phyloP scores from a whole-genome alignment of 31 red algal genomes.

The Endocladia muricata region DNA sequence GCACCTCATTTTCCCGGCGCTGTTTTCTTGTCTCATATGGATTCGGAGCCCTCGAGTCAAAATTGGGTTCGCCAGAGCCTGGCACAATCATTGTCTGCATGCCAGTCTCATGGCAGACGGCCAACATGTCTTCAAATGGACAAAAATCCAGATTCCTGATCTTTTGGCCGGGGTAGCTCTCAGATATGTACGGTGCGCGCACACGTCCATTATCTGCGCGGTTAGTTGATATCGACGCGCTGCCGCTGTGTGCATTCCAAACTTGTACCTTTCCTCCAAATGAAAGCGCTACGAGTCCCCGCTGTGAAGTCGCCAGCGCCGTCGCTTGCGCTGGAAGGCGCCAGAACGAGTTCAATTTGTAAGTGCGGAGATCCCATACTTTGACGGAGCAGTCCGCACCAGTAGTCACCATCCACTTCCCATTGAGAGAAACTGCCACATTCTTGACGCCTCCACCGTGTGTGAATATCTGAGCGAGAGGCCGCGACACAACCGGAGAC shows the following conservation, averaged over 20 bases:
- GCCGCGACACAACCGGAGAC: slow-evolving; percentile 55
- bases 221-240: too few relatives aligned
- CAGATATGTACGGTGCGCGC: slow-evolving; percentile 61
- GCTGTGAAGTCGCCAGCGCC: slow-evolving; percentile 51
- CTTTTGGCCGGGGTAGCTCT: slow-evolving; percentile 38
- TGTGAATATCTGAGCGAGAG: slow-evolving; percentile 72
- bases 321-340: slow-evolving; percentile 21
- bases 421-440: slow-evolving; percentile 56
- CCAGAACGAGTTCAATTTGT: slow-evolving; percentile 24
- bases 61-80: slow-evolving; percentile 75
- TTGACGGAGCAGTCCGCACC: slow-evolving; percentile 62
- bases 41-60: slow-evolving; percentile 75
- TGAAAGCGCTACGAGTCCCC: slow-evolving; percentile 59
- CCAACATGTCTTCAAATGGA: slow-evolving; percentile 90
- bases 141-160: slow-evolving; percentile 68
- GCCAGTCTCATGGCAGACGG: slow-evolving; percentile 73
- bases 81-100: slow-evolving; percentile 74
- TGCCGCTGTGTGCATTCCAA: too few relatives aligned
- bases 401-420: slow-evolving; percentile 70
- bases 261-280: slow-evolving; percentile 66
- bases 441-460: slow-evolving; percentile 71
- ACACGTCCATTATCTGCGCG: neutral
- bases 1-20: slow-evolving; percentile 69
- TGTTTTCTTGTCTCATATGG: slow-evolving; percentile 73
- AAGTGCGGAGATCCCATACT: slow-evolving; percentile 85